A percentile compares a stretch with the other conserved stretches of the same genome.
Conservation (phyloP, 176 grass and related monocot genomes). For the Aegilops umbellulata region DNA sequence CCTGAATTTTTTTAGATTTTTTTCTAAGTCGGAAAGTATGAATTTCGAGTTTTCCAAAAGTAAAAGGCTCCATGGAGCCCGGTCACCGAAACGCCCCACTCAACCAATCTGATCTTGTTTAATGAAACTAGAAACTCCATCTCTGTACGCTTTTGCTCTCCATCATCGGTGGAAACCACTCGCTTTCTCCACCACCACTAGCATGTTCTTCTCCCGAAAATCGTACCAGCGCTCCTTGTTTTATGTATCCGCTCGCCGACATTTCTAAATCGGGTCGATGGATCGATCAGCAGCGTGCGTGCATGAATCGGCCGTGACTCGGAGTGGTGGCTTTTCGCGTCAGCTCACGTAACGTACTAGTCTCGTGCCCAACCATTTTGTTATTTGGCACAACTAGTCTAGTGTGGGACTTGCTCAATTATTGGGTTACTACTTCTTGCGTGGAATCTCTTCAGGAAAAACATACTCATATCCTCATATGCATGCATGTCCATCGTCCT, state of each 20-base stretch:
- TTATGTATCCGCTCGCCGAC: background rate
- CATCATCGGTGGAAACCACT: background rate
- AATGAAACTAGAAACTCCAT: too few species aligned
- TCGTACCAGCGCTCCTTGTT: background rate
- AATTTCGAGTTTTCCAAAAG: too few species aligned
- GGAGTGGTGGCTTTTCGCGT: constrained; percentile 14
- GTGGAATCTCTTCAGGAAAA: background rate
- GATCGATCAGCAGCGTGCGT: background rate
- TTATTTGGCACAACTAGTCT: background rate
- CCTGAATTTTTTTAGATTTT: too few species aligned
- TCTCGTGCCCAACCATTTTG: constrained; percentile 26
- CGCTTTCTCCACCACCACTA: background rate
- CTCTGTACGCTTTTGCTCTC: background rate
- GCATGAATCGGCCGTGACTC: constrained; percentile 34
- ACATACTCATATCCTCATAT: background rate
- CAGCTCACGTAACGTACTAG: background rate
- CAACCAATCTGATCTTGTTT: too few species aligned
- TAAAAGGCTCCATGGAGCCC: too few species aligned
- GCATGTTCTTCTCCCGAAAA: background rate
- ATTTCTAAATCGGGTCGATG: background rate
- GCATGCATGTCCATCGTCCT: background rate
- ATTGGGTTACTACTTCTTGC: background rate
- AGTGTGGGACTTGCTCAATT: background rate
- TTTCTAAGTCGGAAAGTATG: too few species aligned
- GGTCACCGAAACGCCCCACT: too few species aligned